A percentile compares a stretch with the other conserved stretches of the same genome.
Conservation (phyloP, 108 stramenopile species). For the Fragilaria crotonensis region DNA sequence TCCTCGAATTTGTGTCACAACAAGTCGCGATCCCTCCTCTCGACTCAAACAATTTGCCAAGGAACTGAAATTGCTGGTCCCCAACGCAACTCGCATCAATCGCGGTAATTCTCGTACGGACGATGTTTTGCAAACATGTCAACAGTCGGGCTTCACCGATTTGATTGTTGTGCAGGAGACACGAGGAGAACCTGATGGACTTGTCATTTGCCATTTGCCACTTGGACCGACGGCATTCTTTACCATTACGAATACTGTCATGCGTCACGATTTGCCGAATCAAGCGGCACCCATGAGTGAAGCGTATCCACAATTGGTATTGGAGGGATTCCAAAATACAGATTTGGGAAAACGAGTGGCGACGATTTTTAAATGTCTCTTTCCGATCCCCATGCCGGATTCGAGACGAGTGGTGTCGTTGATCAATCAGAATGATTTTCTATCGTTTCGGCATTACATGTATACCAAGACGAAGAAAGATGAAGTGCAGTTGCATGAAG, state of each 20-base stretch:
- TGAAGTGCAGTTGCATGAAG: slow-evolving; percentile 87
- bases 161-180: slow-evolving; percentile 96
- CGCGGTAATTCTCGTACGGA: slow-evolving; percentile 90
- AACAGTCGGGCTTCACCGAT: slow-evolving; percentile 92
- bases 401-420: slow-evolving; percentile 92
- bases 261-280: slow-evolving; percentile 95
- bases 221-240: slow-evolving; percentile 98
- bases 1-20: slow-evolving; percentile 95
- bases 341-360: slow-evolving; percentile 85
- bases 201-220: slow-evolving; percentile 96
- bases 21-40: slow-evolving; percentile 86
- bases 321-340: slow-evolving; percentile 82
- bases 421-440: slow-evolving; percentile 91
- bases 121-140: slow-evolving; percentile 89
- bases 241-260: slow-evolving; percentile 78
- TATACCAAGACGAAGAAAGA: slow-evolving; percentile 79
- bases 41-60: slow-evolving; percentile 98
- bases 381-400: slow-evolving; percentile 91
- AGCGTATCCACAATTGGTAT: slow-evolving; percentile 90
- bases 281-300: slow-evolving; percentile 94
- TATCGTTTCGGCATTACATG: slow-evolving; percentile 98
- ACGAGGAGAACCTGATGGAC: slow-evolving; percentile 97
- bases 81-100: slow-evolving; percentile 94
- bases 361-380: slow-evolving; percentile 91
- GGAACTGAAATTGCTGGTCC: slow-evolving; percentile 93